These are phyloP conservation scores for Daldinia sp. DNA, from an alignment of 2,329 filamentous ascomycete species.

Conservation along the genomic window DNA sequence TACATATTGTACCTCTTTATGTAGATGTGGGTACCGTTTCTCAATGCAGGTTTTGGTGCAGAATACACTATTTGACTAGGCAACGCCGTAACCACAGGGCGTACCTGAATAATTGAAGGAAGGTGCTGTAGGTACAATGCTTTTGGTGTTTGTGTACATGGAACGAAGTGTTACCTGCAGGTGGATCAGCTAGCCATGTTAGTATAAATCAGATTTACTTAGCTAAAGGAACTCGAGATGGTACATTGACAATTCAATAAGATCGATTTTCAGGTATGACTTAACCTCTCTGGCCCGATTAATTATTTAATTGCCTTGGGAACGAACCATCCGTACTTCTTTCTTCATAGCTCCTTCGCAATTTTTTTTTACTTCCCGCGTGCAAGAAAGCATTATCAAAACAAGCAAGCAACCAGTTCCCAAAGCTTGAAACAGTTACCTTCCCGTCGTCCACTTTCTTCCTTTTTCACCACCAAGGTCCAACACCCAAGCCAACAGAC, in stretches of 20 bases:
- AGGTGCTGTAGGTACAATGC: background rate
- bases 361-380: slow-evolving; percentile 18
- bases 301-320: slow-evolving; percentile 30
- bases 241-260: slow-evolving; percentile 19
- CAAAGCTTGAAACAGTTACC: slow-evolving; percentile 9
- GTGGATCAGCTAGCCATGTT: slow-evolving; percentile 16
- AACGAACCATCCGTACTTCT: slow-evolving; percentile 11
- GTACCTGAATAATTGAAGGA: background rate
- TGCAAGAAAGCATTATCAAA: slow-evolving; percentile 21
- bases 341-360: slow-evolving; percentile 8
- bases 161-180: slow-evolving; percentile 12
- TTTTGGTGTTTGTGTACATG: slow-evolving; percentile 2
- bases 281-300: slow-evolving; percentile 17
- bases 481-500: background rate
- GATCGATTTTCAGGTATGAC: slow-evolving; percentile 35
- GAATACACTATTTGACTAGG: slow-evolving; percentile 4
- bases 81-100: background rate
- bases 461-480: slow-evolving; percentile 17
- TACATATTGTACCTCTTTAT: background rate
- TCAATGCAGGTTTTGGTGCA: background rate
- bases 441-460: slow-evolving; percentile 7
- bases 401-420: slow-evolving; percentile 17
- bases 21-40: slow-evolving; percentile 4
- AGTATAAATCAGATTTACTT: slow-evolving; percentile 16
- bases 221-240: slow-evolving; percentile 5